Conservation (phyloP, 305 asterid species). For the Fraxinus sp. region DNA sequence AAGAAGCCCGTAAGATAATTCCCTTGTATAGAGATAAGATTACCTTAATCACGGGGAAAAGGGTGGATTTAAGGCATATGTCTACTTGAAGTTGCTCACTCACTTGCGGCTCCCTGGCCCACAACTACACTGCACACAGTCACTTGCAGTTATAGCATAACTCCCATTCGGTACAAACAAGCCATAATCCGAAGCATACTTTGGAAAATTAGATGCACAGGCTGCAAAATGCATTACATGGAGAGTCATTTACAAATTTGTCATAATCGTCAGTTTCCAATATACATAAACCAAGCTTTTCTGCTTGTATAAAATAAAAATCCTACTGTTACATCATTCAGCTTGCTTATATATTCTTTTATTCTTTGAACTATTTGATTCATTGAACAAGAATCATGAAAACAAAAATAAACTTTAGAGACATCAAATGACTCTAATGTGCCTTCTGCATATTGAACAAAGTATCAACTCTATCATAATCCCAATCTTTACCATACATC, state of each 20-base stretch:
- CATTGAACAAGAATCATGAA: neutral
- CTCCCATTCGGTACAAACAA: constrained; percentile 94
- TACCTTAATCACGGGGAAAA: neutral
- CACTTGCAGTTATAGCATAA: constrained; percentile 81
- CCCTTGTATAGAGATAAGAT: neutral
- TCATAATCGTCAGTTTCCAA: neutral
- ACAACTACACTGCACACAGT: constrained; percentile 96
- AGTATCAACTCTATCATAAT: neutral
- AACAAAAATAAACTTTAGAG: neutral
- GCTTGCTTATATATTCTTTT: neutral
- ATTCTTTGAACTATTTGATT: neutral
- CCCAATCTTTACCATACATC: neutral
- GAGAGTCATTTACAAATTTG: neutral
- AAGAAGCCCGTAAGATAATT: constrained; percentile 4
- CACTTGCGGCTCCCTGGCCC: constrained; percentile 90
- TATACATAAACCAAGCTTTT: neutral
- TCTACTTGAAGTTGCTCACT: constrained; percentile 28
- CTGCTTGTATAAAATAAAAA: neutral
- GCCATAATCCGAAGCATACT: constrained; percentile 64
- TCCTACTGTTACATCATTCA: neutral
- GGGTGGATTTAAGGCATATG: neutral
- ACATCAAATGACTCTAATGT: neutral
- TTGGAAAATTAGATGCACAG: constrained; percentile 90
- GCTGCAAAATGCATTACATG: constrained; percentile 48
- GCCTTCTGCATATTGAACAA: neutral